Evolutionary conservation across 345 rosid species (phyloP).

Genomic region (Psidium guajava): DNA sequence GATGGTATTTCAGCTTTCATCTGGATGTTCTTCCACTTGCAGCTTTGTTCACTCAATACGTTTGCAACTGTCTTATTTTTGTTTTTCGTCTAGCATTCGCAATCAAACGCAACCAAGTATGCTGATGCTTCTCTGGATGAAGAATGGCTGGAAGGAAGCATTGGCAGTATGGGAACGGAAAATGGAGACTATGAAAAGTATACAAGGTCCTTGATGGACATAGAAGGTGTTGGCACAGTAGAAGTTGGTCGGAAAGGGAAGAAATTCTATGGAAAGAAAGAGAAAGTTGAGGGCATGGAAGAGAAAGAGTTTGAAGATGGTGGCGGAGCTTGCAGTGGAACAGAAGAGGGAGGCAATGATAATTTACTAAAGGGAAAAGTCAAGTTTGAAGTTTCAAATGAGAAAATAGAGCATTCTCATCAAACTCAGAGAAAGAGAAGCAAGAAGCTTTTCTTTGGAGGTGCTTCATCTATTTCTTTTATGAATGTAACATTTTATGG

Average conservation of each 20-base stretch:
- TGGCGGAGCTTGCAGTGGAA: slow-evolving; percentile 80
- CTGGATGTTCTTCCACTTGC: not conserved
- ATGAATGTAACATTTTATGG: slow-evolving; percentile 1
- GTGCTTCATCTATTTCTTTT: slow-evolving; percentile 14
- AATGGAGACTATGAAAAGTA: slow-evolving; percentile 29
- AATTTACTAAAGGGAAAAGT: slow-evolving; percentile 29
- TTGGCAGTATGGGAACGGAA: slow-evolving; percentile 22
- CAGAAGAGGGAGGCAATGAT: slow-evolving; percentile 54
- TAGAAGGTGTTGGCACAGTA: slow-evolving; percentile 57
- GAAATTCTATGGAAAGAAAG: slow-evolving; percentile 42
- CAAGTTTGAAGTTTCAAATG: slow-evolving; percentile 19
- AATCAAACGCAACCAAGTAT: slow-evolving; percentile 30
- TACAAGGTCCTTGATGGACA: slow-evolving; percentile 30
- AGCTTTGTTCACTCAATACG: not conserved
- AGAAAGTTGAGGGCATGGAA: slow-evolving; percentile 41
- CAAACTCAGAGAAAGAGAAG: slow-evolving; percentile 39
- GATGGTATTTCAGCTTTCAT: slow-evolving; percentile 36
- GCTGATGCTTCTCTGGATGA: slow-evolving; percentile 22
- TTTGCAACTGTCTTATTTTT: not conserved
- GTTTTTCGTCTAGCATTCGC: slow-evolving; percentile 18
- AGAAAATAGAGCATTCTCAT: slow-evolving; percentile 22
- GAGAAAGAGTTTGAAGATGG: slow-evolving; percentile 56
- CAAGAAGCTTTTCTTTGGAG: slow-evolving; percentile 55
- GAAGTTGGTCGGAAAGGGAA: slow-evolving; percentile 54
- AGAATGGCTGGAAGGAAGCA: slow-evolving; percentile 31